Evolutionary conservation across 345 rosid genomes (phyloP).

Genomic region (Citrus australasica): DNA sequence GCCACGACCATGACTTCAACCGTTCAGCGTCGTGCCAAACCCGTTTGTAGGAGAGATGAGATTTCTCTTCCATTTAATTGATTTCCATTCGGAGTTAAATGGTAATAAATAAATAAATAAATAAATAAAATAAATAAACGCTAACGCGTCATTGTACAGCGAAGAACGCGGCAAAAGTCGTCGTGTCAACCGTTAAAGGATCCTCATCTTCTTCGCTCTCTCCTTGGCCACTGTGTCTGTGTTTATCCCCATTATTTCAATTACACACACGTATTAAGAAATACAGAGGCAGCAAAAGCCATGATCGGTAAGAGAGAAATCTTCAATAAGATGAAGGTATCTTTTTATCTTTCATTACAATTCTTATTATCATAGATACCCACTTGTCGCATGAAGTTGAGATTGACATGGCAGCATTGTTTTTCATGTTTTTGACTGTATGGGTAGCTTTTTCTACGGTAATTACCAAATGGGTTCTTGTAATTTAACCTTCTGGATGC

Average conservation of each 20-base stretch:
- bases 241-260: neutral
- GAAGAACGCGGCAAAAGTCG: slow-evolving; percentile 12
- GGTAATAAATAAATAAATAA: too few species aligned
- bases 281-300: slow-evolving; percentile 1
- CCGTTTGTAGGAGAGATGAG: too few species aligned
- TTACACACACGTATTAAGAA: neutral
- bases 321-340: slow-evolving; percentile 78
- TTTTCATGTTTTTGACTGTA: neutral
- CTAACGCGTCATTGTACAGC: slow-evolving; percentile 10
- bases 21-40: too few species aligned
- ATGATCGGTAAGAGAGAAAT: slow-evolving; percentile 70
- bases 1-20: too few species aligned
- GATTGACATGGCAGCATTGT: neutral
- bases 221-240: slow-evolving; percentile 3
- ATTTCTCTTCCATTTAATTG: too few species aligned
- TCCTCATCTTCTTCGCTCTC: neutral
- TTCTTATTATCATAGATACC: neutral
- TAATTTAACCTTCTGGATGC: neutral
- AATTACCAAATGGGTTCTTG: neutral
- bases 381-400: neutral
- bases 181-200: slow-evolving; percentile 17
- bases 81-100: too few species aligned
- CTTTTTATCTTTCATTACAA: neutral
- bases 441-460: neutral
- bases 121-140: neutral